Evolutionary conservation across 257 asterid species (phyloP), one percentile per base, ranked within the genome.

Genomic region (Nicotiana sylvestris): DNA sequence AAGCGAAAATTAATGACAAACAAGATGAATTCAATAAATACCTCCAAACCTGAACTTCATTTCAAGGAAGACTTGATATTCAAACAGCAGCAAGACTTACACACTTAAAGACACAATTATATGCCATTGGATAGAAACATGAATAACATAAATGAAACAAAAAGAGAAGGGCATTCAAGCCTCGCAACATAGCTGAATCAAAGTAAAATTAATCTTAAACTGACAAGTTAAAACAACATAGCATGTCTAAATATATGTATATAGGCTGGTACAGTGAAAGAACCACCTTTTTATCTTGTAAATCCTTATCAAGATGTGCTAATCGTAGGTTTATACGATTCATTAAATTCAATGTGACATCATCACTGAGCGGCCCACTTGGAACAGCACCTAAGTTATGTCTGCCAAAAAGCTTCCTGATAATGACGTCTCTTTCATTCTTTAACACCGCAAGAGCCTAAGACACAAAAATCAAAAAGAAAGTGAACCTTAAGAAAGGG

Each of bases 301-400:
- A 87, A 78, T 96, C 98, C 82, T 88, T 89, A 58, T 82, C 84
- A 30, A 91, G 85, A 77, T 88, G 90, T 86, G 67, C 81, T 86
- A 93, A 87, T 89, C 93, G 95, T 64, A 87, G 87, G 68, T 82
- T 83, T 56, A 96, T 86, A 81, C 93, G 92, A 84, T 85, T 86
- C 78, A 90, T 85, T 87, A 94, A 95, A 89, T 88, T 91, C 83
- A 68, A 53, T 84, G 95, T 94, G 86, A 89, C 91, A 70, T 94
- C 98, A 84, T 93, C 95, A 80, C 91, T 91, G 77, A 90, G 88
- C 35, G 92, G 89, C 9, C 86, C 85, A 83, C 81, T 91, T 62
- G 98, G 92, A 76, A 90, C 80, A 83, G 91, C 83, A 70, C 99
- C 98, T 84, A 96, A 82, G 91, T 94, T 91, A 85, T 91, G 93